phyloP scores from a whole-genome alignment of 1,139 yeast genomes.

The Sugiyamaella xylanicola region DNA sequence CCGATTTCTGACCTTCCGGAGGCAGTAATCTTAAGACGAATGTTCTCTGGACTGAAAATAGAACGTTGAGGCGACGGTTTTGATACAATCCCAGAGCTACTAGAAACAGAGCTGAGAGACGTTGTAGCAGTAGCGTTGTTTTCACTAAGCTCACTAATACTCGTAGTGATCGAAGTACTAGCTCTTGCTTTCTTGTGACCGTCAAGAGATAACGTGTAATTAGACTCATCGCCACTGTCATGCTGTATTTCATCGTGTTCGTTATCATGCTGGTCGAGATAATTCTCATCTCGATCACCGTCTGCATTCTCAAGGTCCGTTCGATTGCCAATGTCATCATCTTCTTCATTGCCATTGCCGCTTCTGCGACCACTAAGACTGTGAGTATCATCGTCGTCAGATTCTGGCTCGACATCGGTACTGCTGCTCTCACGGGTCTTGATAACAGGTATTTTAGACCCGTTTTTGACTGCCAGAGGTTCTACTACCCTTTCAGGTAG shows the following conservation, averaged over 20 bases:
- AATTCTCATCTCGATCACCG: not conserved
- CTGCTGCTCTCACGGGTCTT: conserved; percentile 24
- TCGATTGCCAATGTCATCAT: not conserved
- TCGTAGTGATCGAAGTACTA: not conserved
- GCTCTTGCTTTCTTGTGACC: not conserved
- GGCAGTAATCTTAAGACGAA: conserved; percentile 12
- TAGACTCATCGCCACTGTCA: not conserved
- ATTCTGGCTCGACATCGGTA: conserved; percentile 31
- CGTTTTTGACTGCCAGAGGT: conserved; percentile 20
- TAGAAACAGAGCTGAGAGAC: not conserved
- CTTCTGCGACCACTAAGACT: not conserved
- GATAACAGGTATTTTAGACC: conserved; percentile 9
- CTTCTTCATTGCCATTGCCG: too few relatives aligned
- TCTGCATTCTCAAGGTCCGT: not conserved
- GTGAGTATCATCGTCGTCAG: conserved; percentile 30
- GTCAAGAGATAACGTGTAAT: not conserved
- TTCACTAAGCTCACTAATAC: not conserved
- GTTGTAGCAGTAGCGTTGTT: not conserved
- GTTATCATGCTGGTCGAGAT: conserved; percentile 22
- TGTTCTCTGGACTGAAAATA: conserved; percentile 18
- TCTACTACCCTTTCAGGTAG: conserved; percentile 16
- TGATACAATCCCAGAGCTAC: not conserved
- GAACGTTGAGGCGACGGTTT: conserved; percentile 17
- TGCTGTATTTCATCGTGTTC: conserved; percentile 16
- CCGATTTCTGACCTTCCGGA: conserved; percentile 17